These are phyloP conservation scores for Boletus subparvulus DNA, from an alignment of 768 basidiomycete genomes.

Conservation along the genomic window DNA sequence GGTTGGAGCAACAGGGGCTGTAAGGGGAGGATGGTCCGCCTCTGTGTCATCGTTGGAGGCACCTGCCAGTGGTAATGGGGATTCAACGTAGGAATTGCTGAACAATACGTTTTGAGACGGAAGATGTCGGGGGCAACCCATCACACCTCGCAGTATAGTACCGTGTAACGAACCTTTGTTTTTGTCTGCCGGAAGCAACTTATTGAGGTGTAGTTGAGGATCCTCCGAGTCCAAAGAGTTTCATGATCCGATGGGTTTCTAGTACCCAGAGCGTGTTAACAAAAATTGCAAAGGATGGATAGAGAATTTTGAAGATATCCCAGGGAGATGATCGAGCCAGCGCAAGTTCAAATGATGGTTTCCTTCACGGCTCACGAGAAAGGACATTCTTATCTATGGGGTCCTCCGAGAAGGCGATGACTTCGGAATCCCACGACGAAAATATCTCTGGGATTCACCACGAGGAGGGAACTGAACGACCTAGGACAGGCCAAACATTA, in stretches of 20 bases:
- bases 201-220: constrained; percentile 28
- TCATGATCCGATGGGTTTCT: constrained; percentile 35
- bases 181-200: constrained; percentile 11
- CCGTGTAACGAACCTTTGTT: constrained; percentile 25
- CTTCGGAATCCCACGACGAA: constrained; percentile 9
- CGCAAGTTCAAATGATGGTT: constrained; percentile 12
- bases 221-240: constrained; percentile 29
- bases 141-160: constrained; percentile 23
- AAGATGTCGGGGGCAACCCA: background rate
- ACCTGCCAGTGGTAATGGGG: background rate
- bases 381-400: constrained; percentile 27
- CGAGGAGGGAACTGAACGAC: constrained; percentile 8
- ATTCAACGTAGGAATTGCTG: constrained; percentile 18
- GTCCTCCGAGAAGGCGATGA: constrained; percentile 29
- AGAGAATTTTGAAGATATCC: constrained; percentile 27
- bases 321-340: constrained; percentile 14
- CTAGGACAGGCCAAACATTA: background rate
- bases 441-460: constrained; percentile 2
- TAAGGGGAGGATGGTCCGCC: constrained; percentile 33
- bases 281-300: constrained; percentile 19
- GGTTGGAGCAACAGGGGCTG: constrained; percentile 28
- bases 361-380: constrained; percentile 13
- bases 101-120: background rate
- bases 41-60: constrained; percentile 10
- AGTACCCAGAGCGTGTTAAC: constrained; percentile 30